Percentiles rank a stretch among this genome's conserved stretches.
Conservation (phyloP, 257 asterid genomes). For the Knoxia roxburghii region DNA sequence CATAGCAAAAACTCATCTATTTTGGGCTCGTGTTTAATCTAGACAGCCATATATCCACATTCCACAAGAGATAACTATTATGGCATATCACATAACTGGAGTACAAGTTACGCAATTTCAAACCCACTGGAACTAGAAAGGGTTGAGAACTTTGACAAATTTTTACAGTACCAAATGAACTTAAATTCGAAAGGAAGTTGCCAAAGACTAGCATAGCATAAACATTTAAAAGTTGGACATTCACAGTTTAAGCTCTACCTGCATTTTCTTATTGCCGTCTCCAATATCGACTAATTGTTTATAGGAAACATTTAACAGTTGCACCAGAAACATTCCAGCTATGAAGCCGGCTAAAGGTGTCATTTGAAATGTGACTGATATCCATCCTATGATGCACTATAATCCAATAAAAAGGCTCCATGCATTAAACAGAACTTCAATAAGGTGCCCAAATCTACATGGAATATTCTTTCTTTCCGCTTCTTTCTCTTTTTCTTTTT, state of each 20-base stretch:
- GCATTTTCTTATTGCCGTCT: neutral
- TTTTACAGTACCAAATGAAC: neutral
- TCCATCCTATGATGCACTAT: neutral
- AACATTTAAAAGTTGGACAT: neutral
- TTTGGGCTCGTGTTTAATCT: no score
- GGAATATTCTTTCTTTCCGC: neutral
- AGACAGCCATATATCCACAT: neutral
- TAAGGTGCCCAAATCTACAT: neutral
- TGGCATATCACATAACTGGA: no score
- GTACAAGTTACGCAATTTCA: neutral
- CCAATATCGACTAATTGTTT: neutral
- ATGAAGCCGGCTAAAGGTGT: neutral
- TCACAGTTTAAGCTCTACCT: no score
- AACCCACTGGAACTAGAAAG: neutral
- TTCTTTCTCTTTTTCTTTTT: neutral
- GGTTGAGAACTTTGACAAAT: neutral
- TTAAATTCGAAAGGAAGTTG: neutral
- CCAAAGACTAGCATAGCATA: neutral
- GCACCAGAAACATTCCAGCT: neutral
- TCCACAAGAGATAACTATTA: no score
- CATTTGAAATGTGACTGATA: neutral
- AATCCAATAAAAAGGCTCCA: neutral
- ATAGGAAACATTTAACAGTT: no score
- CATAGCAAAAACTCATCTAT: neutral
- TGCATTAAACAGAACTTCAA: neutral